phyloP scores from a whole-genome alignment of 2,329 filamentous ascomycete species.

The Curvularia lunata region DNA sequence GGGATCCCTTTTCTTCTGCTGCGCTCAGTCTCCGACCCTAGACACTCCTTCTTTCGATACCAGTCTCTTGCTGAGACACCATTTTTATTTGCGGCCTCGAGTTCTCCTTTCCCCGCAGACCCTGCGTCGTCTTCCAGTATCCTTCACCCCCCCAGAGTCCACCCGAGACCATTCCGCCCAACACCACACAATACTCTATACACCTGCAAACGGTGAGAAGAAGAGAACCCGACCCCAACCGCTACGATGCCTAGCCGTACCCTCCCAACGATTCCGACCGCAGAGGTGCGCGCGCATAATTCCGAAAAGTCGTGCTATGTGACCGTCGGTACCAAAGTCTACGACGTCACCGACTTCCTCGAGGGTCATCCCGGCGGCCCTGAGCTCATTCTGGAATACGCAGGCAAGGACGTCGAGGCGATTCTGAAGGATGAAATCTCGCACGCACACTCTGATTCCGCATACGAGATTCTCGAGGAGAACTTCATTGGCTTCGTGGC shows the following conservation, averaged over 20 bases:
- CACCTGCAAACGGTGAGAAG: not conserved
- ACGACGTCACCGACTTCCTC: conserved; percentile 91
- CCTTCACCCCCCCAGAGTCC: not conserved
- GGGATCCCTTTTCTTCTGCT: not conserved
- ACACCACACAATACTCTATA: not conserved
- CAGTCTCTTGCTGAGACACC: not conserved
- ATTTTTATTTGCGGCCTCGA: not conserved
- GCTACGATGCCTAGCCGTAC: conserved; percentile 75
- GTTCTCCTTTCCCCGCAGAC: conserved; percentile 4
- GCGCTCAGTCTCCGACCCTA: conserved; percentile 14
- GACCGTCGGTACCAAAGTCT: conserved; percentile 86
- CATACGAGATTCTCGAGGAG: conserved; percentile 95
- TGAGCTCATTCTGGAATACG: conserved; percentile 88
- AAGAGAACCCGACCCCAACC: conserved; percentile 24
- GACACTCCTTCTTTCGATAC: conserved; percentile 22
- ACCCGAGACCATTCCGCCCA: not conserved
- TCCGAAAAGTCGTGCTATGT: conserved; percentile 88
- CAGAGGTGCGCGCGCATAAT: conserved; percentile 83
- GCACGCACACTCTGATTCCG: conserved; percentile 85
- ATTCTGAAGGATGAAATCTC: conserved; percentile 85
- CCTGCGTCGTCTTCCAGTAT: conserved; percentile 4
- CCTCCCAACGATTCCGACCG: conserved; percentile 80
- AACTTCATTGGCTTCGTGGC: conserved; percentile 81
- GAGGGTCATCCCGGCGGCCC: conserved; percentile 89
- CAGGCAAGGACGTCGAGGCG: conserved; percentile 80